A percentile compares a stretch with the other conserved stretches of the same genome.
These are phyloP conservation scores for Trametes villosa DNA, from an alignment of 768 basidiomycete genomes.

Conservation along the genomic window DNA sequence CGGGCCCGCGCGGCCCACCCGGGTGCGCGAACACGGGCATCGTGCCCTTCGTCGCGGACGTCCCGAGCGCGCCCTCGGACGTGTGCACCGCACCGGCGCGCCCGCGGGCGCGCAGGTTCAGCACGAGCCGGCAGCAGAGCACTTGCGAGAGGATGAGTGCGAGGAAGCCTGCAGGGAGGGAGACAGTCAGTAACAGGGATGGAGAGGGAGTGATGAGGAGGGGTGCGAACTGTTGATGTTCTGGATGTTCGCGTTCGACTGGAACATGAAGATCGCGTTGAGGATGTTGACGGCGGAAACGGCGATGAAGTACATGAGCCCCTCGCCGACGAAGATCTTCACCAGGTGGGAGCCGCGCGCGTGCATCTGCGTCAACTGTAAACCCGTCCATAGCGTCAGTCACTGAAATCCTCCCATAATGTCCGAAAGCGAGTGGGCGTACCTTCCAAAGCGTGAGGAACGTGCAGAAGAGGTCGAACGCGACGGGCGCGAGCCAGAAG, in stretches of 20 bases:
- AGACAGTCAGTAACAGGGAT: neutral
- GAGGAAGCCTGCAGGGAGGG: constrained; percentile 1
- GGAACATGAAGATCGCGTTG: constrained; percentile 19
- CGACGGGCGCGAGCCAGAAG: constrained; percentile 14
- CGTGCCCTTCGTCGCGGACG: neutral
- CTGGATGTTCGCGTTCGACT: constrained; percentile 13
- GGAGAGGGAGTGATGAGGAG: neutral
- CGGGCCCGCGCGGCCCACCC: neutral
- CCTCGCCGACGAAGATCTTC: constrained; percentile 14
- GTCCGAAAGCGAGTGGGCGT: neutral
- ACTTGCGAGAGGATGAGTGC: constrained; percentile 15
- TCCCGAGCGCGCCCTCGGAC: neutral
- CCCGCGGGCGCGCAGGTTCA: constrained; percentile 12
- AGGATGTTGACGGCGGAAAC: constrained; percentile 15
- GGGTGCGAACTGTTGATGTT: constrained; percentile 12
- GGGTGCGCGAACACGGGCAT: constrained; percentile 12
- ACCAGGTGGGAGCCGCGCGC: constrained; percentile 8
- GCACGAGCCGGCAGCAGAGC: constrained; percentile 17
- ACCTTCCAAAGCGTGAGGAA: constrained; percentile 16
- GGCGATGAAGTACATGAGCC: constrained; percentile 14
- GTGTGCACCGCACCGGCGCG: neutral
- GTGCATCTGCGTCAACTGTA: constrained; percentile 1
- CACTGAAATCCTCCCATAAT: too few species aligned
- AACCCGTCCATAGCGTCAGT: neutral
- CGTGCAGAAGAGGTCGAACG: constrained; percentile 16